Evolutionary conservation across 148 eudicot genomes (phyloP).

Genomic region (Persicaria maculosa): DNA sequence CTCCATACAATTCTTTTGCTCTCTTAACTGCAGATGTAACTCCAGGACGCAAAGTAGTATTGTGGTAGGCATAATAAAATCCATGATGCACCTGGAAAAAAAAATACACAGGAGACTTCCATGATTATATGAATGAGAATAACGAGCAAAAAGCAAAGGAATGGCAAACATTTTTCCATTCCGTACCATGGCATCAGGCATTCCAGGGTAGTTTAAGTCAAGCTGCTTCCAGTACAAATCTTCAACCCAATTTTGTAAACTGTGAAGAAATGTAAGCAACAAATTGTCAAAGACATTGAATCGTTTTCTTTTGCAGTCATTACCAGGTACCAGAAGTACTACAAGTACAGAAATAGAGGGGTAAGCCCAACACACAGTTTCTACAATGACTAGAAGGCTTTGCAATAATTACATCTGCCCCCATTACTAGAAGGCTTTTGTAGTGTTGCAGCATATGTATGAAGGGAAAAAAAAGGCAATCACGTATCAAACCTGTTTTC

Average conservation of each 20-base stretch:
- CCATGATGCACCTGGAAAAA: conserved; percentile 86
- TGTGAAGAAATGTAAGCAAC: conserved; percentile 18
- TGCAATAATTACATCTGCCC: not conserved
- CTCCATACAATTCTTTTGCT: conserved; percentile 59
- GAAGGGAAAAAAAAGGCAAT: conserved; percentile 3
- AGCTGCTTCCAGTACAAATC: conserved; percentile 98
- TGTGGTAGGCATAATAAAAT: conserved; percentile 86
- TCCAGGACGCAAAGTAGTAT: conserved; percentile 74
- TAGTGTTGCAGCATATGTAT: not conserved
- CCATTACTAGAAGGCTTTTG: not conserved
- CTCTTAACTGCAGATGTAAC: conserved; percentile 52
- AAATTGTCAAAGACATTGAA: not conserved
- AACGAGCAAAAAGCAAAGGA: not conserved
- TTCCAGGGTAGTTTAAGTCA: conserved; percentile 72
- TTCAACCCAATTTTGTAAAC: conserved; percentile 90
- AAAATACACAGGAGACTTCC: not conserved
- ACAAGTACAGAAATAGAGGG: not conserved
- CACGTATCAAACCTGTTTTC: conserved; percentile 57
- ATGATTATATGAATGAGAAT: not conserved
- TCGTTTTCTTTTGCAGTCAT: too few relatives aligned
- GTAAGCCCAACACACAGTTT: not conserved
- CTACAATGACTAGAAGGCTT: not conserved
- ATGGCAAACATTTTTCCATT: not conserved
- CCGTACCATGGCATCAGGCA: conserved; percentile 65
- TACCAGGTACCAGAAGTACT: too few relatives aligned